A percentile compares a stretch with the other conserved stretches of the same genome.
phyloP scores from a whole-genome alignment of 805 yeast species.

The Cyberlindnera meyerae region DNA sequence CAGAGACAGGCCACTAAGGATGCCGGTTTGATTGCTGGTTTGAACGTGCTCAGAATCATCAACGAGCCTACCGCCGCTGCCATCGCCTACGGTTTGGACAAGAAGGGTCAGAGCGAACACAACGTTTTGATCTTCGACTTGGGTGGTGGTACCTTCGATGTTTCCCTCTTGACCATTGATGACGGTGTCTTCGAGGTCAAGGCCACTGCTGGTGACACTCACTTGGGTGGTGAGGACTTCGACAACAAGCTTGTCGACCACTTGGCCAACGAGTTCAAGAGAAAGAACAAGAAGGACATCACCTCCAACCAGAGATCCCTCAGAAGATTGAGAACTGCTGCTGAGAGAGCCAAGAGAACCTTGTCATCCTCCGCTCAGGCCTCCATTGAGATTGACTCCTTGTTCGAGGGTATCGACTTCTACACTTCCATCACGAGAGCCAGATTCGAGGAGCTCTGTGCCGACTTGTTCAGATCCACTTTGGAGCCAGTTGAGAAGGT shows the following conservation, averaged over 20 bases:
- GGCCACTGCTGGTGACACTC: constrained; percentile 82
- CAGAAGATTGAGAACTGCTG: constrained; percentile 97
- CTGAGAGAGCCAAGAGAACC: constrained; percentile 99
- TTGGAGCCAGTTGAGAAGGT: constrained; percentile 96
- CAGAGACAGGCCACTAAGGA: constrained; percentile 98
- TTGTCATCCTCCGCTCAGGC: constrained; percentile 96
- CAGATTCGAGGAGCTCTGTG: constrained; percentile 96
- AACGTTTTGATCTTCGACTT: constrained; percentile 74
- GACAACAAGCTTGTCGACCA: constrained; percentile 94
- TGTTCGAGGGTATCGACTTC: constrained; percentile 95
- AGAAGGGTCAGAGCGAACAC: constrained; percentile 65
- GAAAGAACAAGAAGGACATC: constrained; percentile 95
- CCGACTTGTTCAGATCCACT: constrained; percentile 92
- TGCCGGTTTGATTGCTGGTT: constrained; percentile 95
- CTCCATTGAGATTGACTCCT: constrained; percentile 92
- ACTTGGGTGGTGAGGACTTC: constrained; percentile 78
- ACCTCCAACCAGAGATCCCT: constrained; percentile 93
- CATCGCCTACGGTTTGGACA: constrained; percentile 90
- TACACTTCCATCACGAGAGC: constrained; percentile 98
- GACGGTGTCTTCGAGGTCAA: constrained; percentile 79
- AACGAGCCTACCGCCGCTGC: constrained; percentile 99
- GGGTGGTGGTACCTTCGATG: constrained; percentile 86
- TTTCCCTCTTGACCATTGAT: constrained; percentile 71
- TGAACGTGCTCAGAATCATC: constrained; percentile 89
- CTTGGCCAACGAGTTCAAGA: constrained; percentile 93